Evolutionary conservation across 2,329 filamentous ascomycete genomes (phyloP).

Genomic region (Paraconiothyrium sp.): DNA sequence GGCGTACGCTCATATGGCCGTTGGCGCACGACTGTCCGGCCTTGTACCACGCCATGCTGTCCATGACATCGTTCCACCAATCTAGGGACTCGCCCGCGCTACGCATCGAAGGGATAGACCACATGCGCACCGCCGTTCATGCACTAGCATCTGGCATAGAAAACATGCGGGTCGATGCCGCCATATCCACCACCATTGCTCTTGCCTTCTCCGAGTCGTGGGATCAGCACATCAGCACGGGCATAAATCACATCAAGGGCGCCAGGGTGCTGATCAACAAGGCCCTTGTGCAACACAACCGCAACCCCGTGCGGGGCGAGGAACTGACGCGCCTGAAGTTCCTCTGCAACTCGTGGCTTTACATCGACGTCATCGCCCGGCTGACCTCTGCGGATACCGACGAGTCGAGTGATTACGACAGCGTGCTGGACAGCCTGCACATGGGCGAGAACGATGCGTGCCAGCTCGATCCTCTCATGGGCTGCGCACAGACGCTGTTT

Average conservation of each 20-base stretch:
- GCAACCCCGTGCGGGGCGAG: conserved; percentile 52
- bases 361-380: conserved; percentile 77
- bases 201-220: conserved; percentile 76
- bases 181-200: conserved; percentile 74
- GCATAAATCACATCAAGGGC: conserved; percentile 74
- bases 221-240: conserved; percentile 74
- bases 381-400: conserved; percentile 70
- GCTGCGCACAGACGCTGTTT: conserved; percentile 73
- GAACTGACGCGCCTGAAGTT: conserved; percentile 66
- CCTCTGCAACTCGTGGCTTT: conserved; percentile 76
- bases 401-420: conserved; percentile 62
- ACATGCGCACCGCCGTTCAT: conserved; percentile 72
- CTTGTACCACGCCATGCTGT: conserved; percentile 73
- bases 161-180: conserved; percentile 71
- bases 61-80: conserved; percentile 75
- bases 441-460: conserved; percentile 51
- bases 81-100: conserved; percentile 66
- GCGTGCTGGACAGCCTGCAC: conserved; percentile 49
- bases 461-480: conserved; percentile 76
- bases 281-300: conserved; percentile 61
- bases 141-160: conserved; percentile 68
- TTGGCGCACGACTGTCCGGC: conserved; percentile 71
- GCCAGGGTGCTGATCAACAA: conserved; percentile 71
- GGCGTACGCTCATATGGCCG: conserved; percentile 76
- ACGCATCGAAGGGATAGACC: conserved; percentile 71